Evolutionary conservation across 176 grass and related monocot genomes (phyloP), one percentile per base, ranked within the genome.

Genomic region (Oryza glaberrima): DNA sequence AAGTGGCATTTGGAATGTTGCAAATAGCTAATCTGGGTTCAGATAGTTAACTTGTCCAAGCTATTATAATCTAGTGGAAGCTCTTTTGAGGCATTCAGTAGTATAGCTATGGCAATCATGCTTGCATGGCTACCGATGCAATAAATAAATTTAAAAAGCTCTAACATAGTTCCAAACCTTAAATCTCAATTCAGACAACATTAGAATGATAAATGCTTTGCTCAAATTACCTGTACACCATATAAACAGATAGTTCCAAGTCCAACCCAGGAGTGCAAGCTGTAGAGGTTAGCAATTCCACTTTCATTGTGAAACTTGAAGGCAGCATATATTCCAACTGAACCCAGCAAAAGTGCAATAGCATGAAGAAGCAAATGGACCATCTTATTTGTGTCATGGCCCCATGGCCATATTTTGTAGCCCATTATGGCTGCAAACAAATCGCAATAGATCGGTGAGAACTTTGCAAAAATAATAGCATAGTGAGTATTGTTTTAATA

Each of bases 251-350:
- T 90, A 23, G 93, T 76, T 23, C 86, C 91, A 41, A 98, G 89
- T 25, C 93, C 96, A 69, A 98, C 72, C 96, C 96, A 98, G 40
- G 96, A 94, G 75, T 98, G 96, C 86, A 98, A 70, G 54, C 93
- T 98, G 82, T 96, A 95, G 40, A 98, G 78, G 63, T 96, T 96
- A 64, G 58, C 73, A 15, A 94, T 94, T 26, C 93, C 89, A 51
- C 85, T 94, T 54, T 98, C 96, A 38, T 98, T 95, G 75, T 98
- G 96, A 84, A 73, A 98, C 67, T 88, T 94, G 88, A 98, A 98
- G 65, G 86, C 90, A 19, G 90, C 88, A 65, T 92, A 92, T 73
- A 98, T 77, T 58, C 93, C 88, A 3, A 98, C 46, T 1, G 75
- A 90, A 44, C 93, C 93, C 8, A 98, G 84, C 19, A 79, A 82